Base-by-base conservation (phyloP, 1,284 basidiomycete species). In the Malassezia arunalokei region DNA sequence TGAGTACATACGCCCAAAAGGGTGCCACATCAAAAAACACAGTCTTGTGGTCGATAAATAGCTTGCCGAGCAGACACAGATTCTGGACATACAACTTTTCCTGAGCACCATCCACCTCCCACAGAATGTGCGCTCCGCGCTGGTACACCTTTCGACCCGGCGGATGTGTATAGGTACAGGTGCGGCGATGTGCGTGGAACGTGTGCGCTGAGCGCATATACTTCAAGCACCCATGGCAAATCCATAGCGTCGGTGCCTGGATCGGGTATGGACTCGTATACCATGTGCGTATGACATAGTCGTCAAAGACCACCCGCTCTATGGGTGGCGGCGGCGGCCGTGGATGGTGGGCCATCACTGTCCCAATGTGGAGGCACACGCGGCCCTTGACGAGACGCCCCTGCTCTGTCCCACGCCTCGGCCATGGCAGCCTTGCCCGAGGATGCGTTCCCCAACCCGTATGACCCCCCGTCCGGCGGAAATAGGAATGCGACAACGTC, bases 21-120 rank as follows among this genome's bases (percentile, higher is more conserved):
- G 68, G 66, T 30, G 68, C 66, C 7, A 79, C 79, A 50, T 98
- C 90, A 69, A 92, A 98, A 76, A 89, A 96, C 31, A 96, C 78
- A 1, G 91, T 94, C 78, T 98, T 98, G 68, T 92, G 86, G 68
- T 96, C 92, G 68, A 98, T 95, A 75, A 98, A 98, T n/a, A 96
- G 78, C 74, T 98, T 98, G 39, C 91, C 92, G 66, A 96, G 96
- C 3, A 98, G 78, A 30, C 88, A 86, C 28, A 98, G 77, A 67
- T 92, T 92, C 74, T 96, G 92, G 72, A 88, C 94, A 69, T 92
- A 98, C 8, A 95, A 79, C 87, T 92, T 67, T 5, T 54, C 80
- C 52, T 79, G 77, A 1, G 83, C 82, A 3, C 91, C 92, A 70
- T 98, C 90, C 1, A 98, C 84, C 75, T 96, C 89, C 86, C 88